Conservation (phyloP, 2,329 filamentous ascomycete species). For the Fusarium miscanthi region DNA sequence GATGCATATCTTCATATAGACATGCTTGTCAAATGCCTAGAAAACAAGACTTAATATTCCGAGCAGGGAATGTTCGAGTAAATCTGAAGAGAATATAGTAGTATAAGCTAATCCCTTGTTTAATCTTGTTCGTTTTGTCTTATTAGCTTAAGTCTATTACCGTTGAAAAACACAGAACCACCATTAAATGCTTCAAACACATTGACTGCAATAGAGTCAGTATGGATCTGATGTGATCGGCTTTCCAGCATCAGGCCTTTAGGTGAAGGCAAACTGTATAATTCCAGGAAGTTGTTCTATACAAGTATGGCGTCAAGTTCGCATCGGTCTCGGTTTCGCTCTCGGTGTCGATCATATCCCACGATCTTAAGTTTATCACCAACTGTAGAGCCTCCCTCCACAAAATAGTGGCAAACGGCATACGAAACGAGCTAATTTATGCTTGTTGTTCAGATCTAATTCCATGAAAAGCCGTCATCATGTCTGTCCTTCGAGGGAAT, state of each 20-base stretch:
- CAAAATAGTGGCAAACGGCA: too few relatives aligned
- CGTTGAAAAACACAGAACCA: too few relatives aligned
- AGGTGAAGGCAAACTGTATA: too few relatives aligned
- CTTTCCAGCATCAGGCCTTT: too few relatives aligned
- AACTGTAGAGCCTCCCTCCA: neutral
- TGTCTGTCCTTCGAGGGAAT: neutral
- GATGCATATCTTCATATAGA: too few relatives aligned
- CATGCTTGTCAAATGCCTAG: neutral
- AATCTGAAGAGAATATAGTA: neutral
- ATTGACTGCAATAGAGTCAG: too few relatives aligned
- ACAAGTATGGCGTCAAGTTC: too few relatives aligned
- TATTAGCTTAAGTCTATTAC: neutral
- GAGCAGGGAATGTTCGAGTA: neutral
- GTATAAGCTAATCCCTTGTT: neutral
- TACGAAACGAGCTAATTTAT: neutral
- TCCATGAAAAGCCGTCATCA: accelerated
- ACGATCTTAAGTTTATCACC: neutral
- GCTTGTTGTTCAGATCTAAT: too few relatives aligned
- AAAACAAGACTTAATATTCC: neutral
- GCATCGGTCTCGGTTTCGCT: neutral
- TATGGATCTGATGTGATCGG: too few relatives aligned
- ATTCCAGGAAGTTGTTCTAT: too few relatives aligned
- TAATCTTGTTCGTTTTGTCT: neutral
- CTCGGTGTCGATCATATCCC: neutral
- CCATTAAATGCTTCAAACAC: too few relatives aligned